Base-by-base conservation (phyloP, 208 protist genomes). In the Angomonas ambiguus region DNA sequence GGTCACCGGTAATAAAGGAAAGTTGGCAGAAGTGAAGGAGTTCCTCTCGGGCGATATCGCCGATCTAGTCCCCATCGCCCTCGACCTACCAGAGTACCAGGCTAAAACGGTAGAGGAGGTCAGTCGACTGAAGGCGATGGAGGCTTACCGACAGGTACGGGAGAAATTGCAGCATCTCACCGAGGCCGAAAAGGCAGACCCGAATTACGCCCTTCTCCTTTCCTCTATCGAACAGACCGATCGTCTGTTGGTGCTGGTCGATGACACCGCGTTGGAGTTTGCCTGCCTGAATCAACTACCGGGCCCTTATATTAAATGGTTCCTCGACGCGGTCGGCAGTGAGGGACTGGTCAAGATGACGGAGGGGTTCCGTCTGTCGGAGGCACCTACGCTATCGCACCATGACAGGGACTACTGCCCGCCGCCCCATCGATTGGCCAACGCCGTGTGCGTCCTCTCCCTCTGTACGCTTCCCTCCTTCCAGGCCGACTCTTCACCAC, bases 271-370 rank as follows among this genome's bases (percentile, higher is more conserved):
- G 20, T 89, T 99, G 2, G 98, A 95, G 71, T 99, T 98, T 76
- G 98, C 98, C 67, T 97, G 92, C 2, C 81, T 99, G 1, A 74
- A 85, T 8, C 97, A 96, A 20, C 71, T 99, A 4, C 98, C 98
- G 4, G 98, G 97, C 1, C 97, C 97, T n/a, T 99, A 99, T 80
- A 90, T 99, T 25, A 99, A 99, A 77, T 98, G 97, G 96, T 99
- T 99, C 73, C 80, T 99, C 8, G 87, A 98, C 4, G 87, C 82
- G 27, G 57, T 98, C 2, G 89, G 95, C 5, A 82, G 85, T 63
- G 82, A 85, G 25, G 97, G 97, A 10, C 83, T 99, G 51, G 77
- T 90, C 48, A 91, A 97, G 27, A 72, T 99, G 75, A 73, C 98
- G 16, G 74, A 78, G 0, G 96, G 85, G 18, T 99, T 97, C 67